Base-by-base conservation (phyloP, 495 filamentous ascomycete genomes). In the Stereocaulon alpinum region DNA sequence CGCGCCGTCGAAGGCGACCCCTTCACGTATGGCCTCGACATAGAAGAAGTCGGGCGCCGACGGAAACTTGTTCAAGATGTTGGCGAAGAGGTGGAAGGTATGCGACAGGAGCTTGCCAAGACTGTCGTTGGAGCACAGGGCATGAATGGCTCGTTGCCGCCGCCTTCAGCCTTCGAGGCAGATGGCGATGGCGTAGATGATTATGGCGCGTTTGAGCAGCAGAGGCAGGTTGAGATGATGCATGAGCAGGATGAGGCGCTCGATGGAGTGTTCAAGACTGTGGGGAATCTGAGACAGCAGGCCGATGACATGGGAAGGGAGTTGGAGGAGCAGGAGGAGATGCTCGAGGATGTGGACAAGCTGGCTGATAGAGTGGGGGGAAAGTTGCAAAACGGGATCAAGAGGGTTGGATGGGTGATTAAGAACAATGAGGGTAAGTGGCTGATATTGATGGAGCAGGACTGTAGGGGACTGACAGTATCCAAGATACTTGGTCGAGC, bases 271-370 rank as follows among this genome's bases (percentile, higher is more conserved):
- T 95, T 89, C 67, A 81, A 83, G 64, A 97, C 93, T 2, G 93
- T 98, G 40, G 91, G 89, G 0, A 96, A 88, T 67, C 68, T 98
- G 66, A 75, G 90, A 54, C 77, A 86, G 69, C 92, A 96, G 77
- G 94, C 94, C 17, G 83, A 93, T 73, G 85, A 86, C 62, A 97
- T 98, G 92, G 91, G 91, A 9, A 75, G 92, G 56, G 93, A 98
- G 73, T 74, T 98, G 50, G 94, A 96, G 71, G 92, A 96, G 71
- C 93, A 98, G 78, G 79, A 75, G 22, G 86, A 88, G 67, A 75
- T 89, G 73, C 76, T 98, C 51, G 84, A 89, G 56, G 82, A 86
- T 56, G 85, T 91, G 53, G 91, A 96, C 74, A 79, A 75, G 6
- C 68, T 95, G 60, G 87, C 86, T 11, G 91, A 95, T 69, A 79